phyloP scores from a whole-genome alignment of 2,329 filamentous ascomycete genomes.

The Apiospora hydei region DNA sequence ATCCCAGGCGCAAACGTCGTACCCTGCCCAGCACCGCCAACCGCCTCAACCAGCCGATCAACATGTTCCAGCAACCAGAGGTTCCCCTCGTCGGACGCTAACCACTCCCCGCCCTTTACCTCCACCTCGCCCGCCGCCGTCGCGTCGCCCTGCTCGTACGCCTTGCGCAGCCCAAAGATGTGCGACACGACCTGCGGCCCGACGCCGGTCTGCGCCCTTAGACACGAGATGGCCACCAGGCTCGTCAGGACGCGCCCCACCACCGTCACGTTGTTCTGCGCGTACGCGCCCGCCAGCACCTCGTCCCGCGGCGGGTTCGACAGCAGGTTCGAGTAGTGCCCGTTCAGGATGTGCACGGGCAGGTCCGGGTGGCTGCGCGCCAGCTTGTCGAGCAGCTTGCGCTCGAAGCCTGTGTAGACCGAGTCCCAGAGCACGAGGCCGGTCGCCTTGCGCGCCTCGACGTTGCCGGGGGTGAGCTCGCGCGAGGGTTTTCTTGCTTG shows the following conservation, averaged over 20 bases:
- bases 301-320: slow-evolving; percentile 65
- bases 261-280: slow-evolving; percentile 45
- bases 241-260: slow-evolving; percentile 77
- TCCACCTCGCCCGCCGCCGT: slow-evolving; percentile 55
- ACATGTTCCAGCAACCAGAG: slow-evolving; percentile 68
- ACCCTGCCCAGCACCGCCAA: slow-evolving; percentile 49
- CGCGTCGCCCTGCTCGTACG: slow-evolving; percentile 68
- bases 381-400: slow-evolving; percentile 74
- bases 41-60: slow-evolving; percentile 62
- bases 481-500: slow-evolving; percentile 65
- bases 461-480: slow-evolving; percentile 55
- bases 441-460: slow-evolving; percentile 61
- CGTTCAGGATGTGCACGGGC: slow-evolving; percentile 78
- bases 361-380: slow-evolving; percentile 81
- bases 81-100: slow-evolving; percentile 70
- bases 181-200: slow-evolving; percentile 84
- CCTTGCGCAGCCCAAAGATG: slow-evolving; percentile 81
- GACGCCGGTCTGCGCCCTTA: slow-evolving; percentile 82
- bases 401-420: slow-evolving; percentile 78
- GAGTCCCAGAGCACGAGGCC: slow-evolving; percentile 76
- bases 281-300: slow-evolving; percentile 27
- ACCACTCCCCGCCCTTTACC: slow-evolving; percentile 63
- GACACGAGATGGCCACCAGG: slow-evolving; percentile 75
- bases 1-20: slow-evolving; percentile 64
- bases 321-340: slow-evolving; percentile 77